Percentiles rank a stretch among this genome's conserved stretches.
These are phyloP conservation scores for Suillus brevipes DNA, from an alignment of 768 basidiomycete species.

Conservation along the genomic window DNA sequence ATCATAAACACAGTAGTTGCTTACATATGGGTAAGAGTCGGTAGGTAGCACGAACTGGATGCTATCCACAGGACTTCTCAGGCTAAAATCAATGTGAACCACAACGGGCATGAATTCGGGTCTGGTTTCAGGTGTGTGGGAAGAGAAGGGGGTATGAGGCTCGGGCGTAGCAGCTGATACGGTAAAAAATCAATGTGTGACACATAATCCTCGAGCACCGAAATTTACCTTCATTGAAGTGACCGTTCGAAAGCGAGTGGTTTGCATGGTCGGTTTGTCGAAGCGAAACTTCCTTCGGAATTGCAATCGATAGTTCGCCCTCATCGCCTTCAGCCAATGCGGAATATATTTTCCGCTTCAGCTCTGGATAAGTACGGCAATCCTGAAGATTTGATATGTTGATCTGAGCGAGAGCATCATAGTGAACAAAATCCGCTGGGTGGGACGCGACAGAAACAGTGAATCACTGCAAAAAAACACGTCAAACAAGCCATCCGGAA, in stretches of 20 bases:
- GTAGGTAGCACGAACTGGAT: constrained; percentile 81
- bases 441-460: constrained; percentile 74
- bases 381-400: constrained; percentile 69
- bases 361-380: constrained; percentile 86
- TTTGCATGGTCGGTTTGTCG: constrained; percentile 55
- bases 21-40: constrained; percentile 82
- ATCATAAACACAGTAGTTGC: constrained; percentile 31
- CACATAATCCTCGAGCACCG: neutral
- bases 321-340: constrained; percentile 91
- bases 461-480: constrained; percentile 51
- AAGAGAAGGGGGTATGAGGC: constrained; percentile 60
- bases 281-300: constrained; percentile 71
- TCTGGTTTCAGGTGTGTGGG: constrained; percentile 36
- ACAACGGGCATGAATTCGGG: constrained; percentile 76
- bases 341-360: constrained; percentile 89
- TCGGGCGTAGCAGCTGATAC: constrained; percentile 71
- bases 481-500: constrained; percentile 25
- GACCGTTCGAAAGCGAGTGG: constrained; percentile 36
- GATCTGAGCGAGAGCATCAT: constrained; percentile 72
- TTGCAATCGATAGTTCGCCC: constrained; percentile 89
- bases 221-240: constrained; percentile 58
- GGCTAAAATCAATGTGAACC: constrained; percentile 77
- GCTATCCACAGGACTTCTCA: constrained; percentile 81
- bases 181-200: constrained; percentile 12
- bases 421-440: constrained; percentile 73